These are phyloP conservation scores for Globisporangium nodosum DNA, from an alignment of 352 stramenopile genomes.

Conservation along the genomic window DNA sequence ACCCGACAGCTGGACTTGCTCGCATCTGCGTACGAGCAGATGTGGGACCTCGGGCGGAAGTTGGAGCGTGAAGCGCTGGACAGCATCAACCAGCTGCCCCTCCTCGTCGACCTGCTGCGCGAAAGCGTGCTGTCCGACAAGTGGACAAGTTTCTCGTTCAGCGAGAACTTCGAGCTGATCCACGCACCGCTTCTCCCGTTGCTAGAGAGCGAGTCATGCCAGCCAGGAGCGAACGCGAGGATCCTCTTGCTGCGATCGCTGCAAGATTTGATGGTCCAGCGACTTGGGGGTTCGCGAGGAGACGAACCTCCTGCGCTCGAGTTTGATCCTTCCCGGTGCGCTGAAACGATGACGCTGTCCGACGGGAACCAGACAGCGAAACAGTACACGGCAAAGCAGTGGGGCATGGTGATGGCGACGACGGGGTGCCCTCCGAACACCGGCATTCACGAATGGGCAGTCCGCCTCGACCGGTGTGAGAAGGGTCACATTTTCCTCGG, in stretches of 20 bases:
- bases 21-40: slow-evolving; percentile 58
- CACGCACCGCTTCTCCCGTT: slow-evolving; percentile 66
- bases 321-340: slow-evolving; percentile 82
- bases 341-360: slow-evolving; percentile 86
- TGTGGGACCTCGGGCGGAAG: slow-evolving; percentile 55
- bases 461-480: slow-evolving; percentile 83
- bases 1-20: slow-evolving; percentile 40
- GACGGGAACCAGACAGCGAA: slow-evolving; percentile 81
- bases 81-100: slow-evolving; percentile 55
- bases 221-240: slow-evolving; percentile 29
- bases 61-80: slow-evolving; percentile 66
- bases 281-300: slow-evolving; percentile 60
- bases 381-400: slow-evolving; percentile 89
- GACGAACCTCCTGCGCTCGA: slow-evolving; percentile 77
- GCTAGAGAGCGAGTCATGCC: slow-evolving; percentile 36
- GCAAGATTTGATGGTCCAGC: slow-evolving; percentile 83
- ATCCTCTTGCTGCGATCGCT: slow-evolving; percentile 71
- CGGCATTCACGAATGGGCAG: slow-evolving; percentile 84
- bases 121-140: slow-evolving; percentile 55
- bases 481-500: slow-evolving; percentile 89
- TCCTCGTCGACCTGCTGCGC: slow-evolving; percentile 53
- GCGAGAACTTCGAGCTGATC: slow-evolving; percentile 48
- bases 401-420: slow-evolving; percentile 87
- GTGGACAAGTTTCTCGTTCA: slow-evolving; percentile 57
- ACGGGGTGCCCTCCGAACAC: slow-evolving; percentile 80